Conservation (phyloP, 768 basidiomycete species). For the Auriculariales sp. region DNA sequence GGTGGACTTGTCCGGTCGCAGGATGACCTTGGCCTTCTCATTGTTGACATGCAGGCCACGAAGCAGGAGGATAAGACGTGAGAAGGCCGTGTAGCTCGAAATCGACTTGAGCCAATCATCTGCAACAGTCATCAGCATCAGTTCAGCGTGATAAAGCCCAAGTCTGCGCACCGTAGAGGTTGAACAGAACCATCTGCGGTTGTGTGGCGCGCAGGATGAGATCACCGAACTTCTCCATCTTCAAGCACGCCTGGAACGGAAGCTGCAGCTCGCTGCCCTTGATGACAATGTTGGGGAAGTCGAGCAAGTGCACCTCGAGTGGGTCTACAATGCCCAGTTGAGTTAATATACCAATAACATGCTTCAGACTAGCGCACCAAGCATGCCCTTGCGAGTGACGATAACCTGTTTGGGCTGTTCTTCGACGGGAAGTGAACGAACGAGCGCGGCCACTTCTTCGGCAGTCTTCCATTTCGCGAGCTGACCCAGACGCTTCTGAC, state of each 20-base stretch:
- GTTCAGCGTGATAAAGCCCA: not conserved
- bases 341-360: not conserved
- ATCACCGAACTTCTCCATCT: constrained; percentile 99
- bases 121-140: constrained; percentile 13
- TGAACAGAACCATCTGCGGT: constrained; percentile 98
- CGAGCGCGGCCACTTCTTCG: constrained; percentile 96
- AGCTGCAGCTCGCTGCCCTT: constrained; percentile 96
- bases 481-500: constrained; percentile 98
- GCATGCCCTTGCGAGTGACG: constrained; percentile 99
- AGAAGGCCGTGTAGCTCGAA: constrained; percentile 98
- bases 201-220: constrained; percentile 92
- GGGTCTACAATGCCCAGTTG: constrained; percentile 31
- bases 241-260: constrained; percentile 99
- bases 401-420: constrained; percentile 99
- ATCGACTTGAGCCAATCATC: constrained; percentile 99
- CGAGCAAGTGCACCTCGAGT: constrained; percentile 94
- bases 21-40: constrained; percentile 96
- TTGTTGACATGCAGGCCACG: constrained; percentile 98
- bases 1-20: constrained; percentile 93
- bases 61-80: constrained; percentile 88
- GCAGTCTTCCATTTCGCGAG: constrained; percentile 99
- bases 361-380: constrained; percentile 37
- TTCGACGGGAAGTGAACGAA: constrained; percentile 97
- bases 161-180: constrained; percentile 59
- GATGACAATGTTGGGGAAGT: constrained; percentile 99